These are phyloP conservation scores for Kwoniella sp. DNA, from an alignment of 768 basidiomycete genomes.

Conservation along the genomic window DNA sequence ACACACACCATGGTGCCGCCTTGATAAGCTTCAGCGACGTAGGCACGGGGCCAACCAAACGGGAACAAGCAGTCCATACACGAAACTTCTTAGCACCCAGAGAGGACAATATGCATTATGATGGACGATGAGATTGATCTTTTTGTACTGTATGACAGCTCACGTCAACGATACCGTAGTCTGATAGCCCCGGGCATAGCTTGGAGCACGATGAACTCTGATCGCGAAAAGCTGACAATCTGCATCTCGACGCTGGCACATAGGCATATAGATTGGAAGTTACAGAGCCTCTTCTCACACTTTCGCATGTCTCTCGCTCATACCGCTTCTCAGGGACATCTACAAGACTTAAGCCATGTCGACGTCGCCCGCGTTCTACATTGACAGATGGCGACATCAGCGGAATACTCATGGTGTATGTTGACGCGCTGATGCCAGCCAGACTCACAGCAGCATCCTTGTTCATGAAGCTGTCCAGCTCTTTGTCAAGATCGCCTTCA, in stretches of 20 bases:
- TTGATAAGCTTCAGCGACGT: background rate
- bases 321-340: background rate
- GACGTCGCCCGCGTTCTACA: constrained; percentile 26
- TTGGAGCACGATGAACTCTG: no score
- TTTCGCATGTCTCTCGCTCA: background rate
- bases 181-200: no score
- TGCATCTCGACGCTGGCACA: background rate
- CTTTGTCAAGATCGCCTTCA: constrained; percentile 81
- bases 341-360: constrained; percentile 28
- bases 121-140: no score
- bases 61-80: no score
- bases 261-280: background rate
- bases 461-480: constrained; percentile 65
- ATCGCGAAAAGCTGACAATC: background rate
- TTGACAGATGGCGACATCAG: background rate
- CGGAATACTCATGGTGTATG: background rate
- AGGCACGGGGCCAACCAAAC: no score
- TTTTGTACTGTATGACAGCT: no score
- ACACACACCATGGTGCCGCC: background rate
- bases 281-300: background rate
- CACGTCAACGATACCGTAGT: no score
- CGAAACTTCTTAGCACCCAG: background rate
- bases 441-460: constrained; percentile 33
- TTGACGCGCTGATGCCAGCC: background rate
- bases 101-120: no score